Evolutionary conservation across 768 basidiomycete species (phyloP).

Genomic region (Tylopilus sp.): DNA sequence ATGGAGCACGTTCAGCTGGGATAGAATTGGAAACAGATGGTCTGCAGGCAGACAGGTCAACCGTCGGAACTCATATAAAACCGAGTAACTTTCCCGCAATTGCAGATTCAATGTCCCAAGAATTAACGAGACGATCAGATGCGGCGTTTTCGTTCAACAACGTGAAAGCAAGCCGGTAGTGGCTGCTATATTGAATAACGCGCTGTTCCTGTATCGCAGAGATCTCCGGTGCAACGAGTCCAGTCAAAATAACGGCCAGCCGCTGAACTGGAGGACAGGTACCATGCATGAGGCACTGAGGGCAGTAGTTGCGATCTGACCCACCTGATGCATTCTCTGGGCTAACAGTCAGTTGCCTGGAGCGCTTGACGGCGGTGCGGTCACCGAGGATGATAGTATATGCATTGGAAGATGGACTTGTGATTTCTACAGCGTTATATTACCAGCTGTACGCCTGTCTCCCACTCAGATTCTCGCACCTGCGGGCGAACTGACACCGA

Average conservation of each 20-base stretch:
- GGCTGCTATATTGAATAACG: slow-evolving; percentile 72
- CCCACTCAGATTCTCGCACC: slow-evolving; percentile 32
- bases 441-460: slow-evolving; percentile 1
- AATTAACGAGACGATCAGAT: slow-evolving; percentile 50
- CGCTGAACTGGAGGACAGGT: slow-evolving; percentile 32
- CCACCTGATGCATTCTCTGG: slow-evolving; percentile 28
- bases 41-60: slow-evolving; percentile 40
- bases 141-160: slow-evolving; percentile 88
- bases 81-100: slow-evolving; percentile 52
- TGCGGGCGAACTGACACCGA: slow-evolving; percentile 25
- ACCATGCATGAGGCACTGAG: slow-evolving; percentile 10
- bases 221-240: slow-evolving; percentile 42
- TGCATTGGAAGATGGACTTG: slow-evolving; percentile 4
- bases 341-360: slow-evolving; percentile 20
- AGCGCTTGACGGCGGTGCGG: slow-evolving; percentile 18
- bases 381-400: slow-evolving; percentile 27
- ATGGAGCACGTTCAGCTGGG: slow-evolving; percentile 63
- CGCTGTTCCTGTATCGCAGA: slow-evolving; percentile 49
- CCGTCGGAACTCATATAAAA: slow-evolving; percentile 16
- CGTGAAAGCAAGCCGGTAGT: slow-evolving; percentile 87
- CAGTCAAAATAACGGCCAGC: slow-evolving; percentile 35
- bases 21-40: slow-evolving; percentile 64
- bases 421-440: slow-evolving; percentile 14
- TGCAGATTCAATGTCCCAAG: slow-evolving; percentile 73
- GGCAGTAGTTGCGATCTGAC: slow-evolving; percentile 6